Evolutionary conservation across 345 rosid species (phyloP).

Genomic region (Brassica cretica): DNA sequence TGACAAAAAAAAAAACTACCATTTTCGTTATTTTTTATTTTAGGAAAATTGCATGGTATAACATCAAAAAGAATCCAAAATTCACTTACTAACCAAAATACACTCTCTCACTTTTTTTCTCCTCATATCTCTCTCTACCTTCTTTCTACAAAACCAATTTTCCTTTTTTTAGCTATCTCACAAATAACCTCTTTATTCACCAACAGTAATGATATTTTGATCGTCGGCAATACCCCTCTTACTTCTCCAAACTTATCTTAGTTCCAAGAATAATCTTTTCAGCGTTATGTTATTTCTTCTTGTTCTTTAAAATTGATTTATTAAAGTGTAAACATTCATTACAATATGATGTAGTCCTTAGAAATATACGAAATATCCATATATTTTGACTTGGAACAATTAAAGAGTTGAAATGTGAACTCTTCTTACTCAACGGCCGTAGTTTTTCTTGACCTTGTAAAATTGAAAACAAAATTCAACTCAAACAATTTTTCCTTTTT

Average conservation of each 20-base stretch:
- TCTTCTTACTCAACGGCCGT: background rate
- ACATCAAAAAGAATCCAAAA: no score
- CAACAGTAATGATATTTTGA: background rate
- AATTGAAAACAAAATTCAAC: background rate
- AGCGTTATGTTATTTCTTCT: background rate
- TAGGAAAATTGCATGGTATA: no score
- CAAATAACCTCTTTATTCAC: background rate
- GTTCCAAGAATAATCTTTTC: background rate
- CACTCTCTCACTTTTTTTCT: no score
- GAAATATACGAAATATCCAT: background rate
- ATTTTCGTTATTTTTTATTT: no score
- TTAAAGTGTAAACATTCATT: background rate
- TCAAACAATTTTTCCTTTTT: background rate
- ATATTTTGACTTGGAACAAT: conserved; percentile 11
- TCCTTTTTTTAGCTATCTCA: no score
- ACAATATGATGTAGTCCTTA: background rate
- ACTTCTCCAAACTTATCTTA: background rate
- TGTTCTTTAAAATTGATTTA: background rate
- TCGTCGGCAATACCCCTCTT: background rate
- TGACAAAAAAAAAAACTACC: no score
- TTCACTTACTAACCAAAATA: no score
- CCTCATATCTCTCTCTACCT: no score
- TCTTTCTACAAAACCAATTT: no score
- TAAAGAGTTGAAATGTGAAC: background rate
- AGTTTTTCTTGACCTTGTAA: background rate